Conservation (phyloP, 208 protist species). For the Leishmania turanica region DNA sequence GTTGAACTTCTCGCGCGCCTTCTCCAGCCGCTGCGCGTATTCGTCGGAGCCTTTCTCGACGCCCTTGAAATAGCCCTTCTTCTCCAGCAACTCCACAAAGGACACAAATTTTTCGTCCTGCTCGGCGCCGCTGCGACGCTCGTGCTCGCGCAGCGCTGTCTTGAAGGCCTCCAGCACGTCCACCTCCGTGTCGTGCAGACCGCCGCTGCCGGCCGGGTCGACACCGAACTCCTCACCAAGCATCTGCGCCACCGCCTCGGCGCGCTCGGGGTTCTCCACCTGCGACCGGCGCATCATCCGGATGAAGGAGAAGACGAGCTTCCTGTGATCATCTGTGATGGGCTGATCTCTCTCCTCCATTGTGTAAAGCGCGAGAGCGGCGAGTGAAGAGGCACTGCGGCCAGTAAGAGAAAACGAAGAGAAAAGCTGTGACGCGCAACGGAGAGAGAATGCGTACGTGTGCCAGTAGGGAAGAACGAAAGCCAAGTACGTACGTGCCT, state of each 20-base stretch:
- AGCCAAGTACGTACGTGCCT: not conserved
- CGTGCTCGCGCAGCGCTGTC: slow-evolving; percentile 47
- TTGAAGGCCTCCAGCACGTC: slow-evolving; percentile 71
- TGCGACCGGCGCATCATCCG: slow-evolving; percentile 60
- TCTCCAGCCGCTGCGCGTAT: slow-evolving; percentile 78
- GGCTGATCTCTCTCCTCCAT: slow-evolving; percentile 37
- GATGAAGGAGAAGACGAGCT: slow-evolving; percentile 89
- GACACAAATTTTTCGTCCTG: slow-evolving; percentile 88
- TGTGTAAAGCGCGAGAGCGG: not conserved
- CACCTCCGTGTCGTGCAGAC: slow-evolving; percentile 65
- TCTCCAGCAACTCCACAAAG: slow-evolving; percentile 86
- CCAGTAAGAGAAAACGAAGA: not conserved
- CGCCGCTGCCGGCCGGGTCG: slow-evolving; percentile 71
- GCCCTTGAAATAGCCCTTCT: slow-evolving; percentile 93
- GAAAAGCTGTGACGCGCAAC: not conserved
- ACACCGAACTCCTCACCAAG: slow-evolving; percentile 79
- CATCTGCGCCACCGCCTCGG: slow-evolving; percentile 56
- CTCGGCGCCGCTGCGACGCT: slow-evolving; percentile 43
- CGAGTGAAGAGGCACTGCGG: not conserved
- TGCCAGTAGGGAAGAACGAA: not conserved
- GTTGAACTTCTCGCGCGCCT: slow-evolving; percentile 89
- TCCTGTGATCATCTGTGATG: slow-evolving; percentile 79
- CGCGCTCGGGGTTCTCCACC: slow-evolving; percentile 42
- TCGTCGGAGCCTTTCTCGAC: slow-evolving; percentile 71
- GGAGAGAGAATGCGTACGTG: not conserved